Evolutionary conservation across 192 early-diverging fungal genomes (phyloP), one percentile per base, ranked within the genome.

Genomic region (Funneliformis geosporum): DNA sequence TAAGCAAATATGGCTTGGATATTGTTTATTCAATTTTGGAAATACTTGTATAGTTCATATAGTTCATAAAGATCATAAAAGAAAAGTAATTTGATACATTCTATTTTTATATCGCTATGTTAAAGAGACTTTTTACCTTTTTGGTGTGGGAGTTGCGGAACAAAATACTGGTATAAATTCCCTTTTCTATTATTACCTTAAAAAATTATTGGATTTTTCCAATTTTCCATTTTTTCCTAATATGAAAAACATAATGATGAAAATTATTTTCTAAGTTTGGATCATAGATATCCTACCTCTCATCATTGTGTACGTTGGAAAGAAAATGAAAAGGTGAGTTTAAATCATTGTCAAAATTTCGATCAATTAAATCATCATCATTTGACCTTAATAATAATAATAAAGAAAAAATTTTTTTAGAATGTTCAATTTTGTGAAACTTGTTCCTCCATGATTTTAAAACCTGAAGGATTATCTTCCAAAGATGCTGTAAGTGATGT

Each of bases 241-340:
- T 33, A 33, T n/a, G n/a, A 2, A 33, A 33, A 33, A 33, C 33
- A 33, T 33, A 33, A 33, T 33, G 2, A 33, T 33, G 33, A 33
- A 33, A 33, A 2, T 33, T 33, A 33, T 33, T 2, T 33, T 33
- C 33, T 2, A 2, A 84, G 83, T 76, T 69, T 80, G 2, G 62
- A 81, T 73, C 80, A 84, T 64, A 75, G 83, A 18, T 84, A 81
- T 27, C 83, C 83, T 23, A 21, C 59, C 44, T 46, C 50, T 27
- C 83, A 84, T 55, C 10, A 78, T 5, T 84, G 83, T 70, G 38
- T 21, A 10, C 23, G 14, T 42, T 78, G 62, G 67, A 33, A 42
- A 8, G n/a, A 67, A 12, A 64, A 81, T 28, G 64, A 84, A 65
- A 66, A 46, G 7, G 70, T 81, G 16, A 59, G 73, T 39, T 71